A percentile compares a stretch with the other conserved stretches of the same genome.
phyloP scores from a whole-genome alignment of 164 flowering plant species.

The Litsea cubeba region DNA sequence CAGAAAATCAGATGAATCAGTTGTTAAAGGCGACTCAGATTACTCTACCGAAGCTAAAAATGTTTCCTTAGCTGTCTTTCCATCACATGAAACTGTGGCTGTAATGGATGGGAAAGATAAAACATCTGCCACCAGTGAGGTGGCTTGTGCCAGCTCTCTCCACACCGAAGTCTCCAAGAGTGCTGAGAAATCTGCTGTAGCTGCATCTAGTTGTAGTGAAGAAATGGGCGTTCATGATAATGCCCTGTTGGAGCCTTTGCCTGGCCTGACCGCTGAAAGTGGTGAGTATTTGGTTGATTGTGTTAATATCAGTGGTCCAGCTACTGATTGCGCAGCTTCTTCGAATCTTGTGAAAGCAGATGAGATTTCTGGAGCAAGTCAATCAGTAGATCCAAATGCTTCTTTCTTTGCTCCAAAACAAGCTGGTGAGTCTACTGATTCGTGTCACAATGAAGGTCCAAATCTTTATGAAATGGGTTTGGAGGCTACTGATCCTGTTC shows the following conservation, averaged over 20 bases:
- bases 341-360: not conserved
- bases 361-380: conserved; percentile 5
- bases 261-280: not conserved
- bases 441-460: not conserved
- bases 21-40: not conserved
- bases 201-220: not conserved
- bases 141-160: not conserved
- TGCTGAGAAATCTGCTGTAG: not conserved
- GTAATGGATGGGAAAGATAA: not conserved
- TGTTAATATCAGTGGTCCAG: not conserved
- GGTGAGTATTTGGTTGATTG: not conserved
- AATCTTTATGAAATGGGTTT: not conserved
- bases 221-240: not conserved
- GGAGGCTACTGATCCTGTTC: not conserved
- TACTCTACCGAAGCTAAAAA: not conserved
- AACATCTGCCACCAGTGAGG: not conserved
- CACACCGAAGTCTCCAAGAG: not conserved
- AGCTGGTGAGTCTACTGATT: not conserved
- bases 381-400: not conserved
- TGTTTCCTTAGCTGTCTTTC: not conserved
- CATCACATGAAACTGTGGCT: not conserved
- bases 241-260: not conserved
- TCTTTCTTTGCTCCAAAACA: not conserved
- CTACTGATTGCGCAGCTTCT: not conserved
- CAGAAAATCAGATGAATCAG: not conserved